Evolutionary conservation across 2,329 filamentous ascomycete species (phyloP).

Genomic region (Cryphonectria carpinicola): DNA sequence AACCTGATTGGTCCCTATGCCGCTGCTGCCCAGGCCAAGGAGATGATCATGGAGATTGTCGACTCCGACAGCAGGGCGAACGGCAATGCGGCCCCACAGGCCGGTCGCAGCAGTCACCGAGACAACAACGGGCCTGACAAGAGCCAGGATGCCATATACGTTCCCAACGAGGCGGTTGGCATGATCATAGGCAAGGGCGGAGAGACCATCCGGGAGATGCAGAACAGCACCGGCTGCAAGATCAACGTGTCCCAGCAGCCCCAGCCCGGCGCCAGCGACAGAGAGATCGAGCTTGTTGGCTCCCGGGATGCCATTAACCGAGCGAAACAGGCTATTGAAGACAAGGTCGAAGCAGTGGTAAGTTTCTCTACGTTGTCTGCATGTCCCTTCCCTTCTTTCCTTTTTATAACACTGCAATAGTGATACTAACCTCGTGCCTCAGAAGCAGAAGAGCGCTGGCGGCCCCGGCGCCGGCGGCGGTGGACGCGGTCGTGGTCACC

Average conservation of each 20-base stretch:
- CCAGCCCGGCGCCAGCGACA: conserved; percentile 75
- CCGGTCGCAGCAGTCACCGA: conserved; percentile 43
- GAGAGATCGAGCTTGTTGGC: conserved; percentile 86
- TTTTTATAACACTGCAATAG: neutral
- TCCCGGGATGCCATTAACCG: conserved; percentile 75
- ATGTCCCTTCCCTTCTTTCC: neutral
- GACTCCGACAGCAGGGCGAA: conserved; percentile 75
- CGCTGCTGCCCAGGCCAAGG: conserved; percentile 78
- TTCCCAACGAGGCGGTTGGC: conserved; percentile 88
- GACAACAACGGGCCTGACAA: conserved; percentile 61
- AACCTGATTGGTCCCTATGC: conserved; percentile 83
- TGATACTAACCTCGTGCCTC: conserved; percentile 37
- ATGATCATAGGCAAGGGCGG: conserved; percentile 97
- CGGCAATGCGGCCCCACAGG: conserved; percentile 43
- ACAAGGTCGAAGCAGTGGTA: conserved; percentile 90
- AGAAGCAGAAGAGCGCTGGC: conserved; percentile 60
- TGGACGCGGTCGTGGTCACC: conserved; percentile 39
- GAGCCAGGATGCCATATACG: conserved; percentile 79
- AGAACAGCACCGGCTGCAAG: conserved; percentile 84
- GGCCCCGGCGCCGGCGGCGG: conserved; percentile 48
- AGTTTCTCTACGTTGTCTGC: conserved; percentile 40
- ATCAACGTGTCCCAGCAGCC: conserved; percentile 89
- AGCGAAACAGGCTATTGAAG: conserved; percentile 84
- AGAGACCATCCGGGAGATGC: conserved; percentile 94
- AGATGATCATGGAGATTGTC: conserved; percentile 90